These are phyloP conservation scores for Phaeosphaeria sp. DNA, from an alignment of 2,329 filamentous ascomycete species.

Conservation along the genomic window DNA sequence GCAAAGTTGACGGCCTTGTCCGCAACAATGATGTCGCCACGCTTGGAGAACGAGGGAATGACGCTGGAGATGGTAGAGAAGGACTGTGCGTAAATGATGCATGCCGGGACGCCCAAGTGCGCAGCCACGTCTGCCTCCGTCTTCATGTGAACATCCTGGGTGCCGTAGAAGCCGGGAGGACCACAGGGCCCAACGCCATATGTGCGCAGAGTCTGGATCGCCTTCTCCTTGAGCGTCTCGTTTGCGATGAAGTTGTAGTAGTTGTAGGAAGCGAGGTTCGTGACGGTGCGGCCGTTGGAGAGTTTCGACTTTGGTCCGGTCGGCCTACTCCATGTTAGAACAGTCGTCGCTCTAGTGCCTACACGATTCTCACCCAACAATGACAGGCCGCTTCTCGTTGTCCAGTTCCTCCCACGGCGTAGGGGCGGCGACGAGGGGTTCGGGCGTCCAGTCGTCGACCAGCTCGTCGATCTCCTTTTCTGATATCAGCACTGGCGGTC, in stretches of 20 bases:
- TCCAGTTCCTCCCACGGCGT: slow-evolving; percentile 80
- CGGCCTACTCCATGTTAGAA: slow-evolving; percentile 61
- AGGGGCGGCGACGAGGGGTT: slow-evolving; percentile 80
- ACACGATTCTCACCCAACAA: slow-evolving; percentile 72
- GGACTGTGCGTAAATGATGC: slow-evolving; percentile 94
- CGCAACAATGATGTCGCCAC: slow-evolving; percentile 95
- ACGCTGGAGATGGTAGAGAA: slow-evolving; percentile 98
- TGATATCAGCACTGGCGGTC: slow-evolving; percentile 18
- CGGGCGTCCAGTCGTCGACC: slow-evolving; percentile 94
- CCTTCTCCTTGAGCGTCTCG: slow-evolving; percentile 92
- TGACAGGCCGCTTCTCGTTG: slow-evolving; percentile 82
- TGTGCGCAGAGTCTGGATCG: slow-evolving; percentile 88
- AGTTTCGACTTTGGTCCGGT: slow-evolving; percentile 91
- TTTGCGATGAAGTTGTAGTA: slow-evolving; percentile 97
- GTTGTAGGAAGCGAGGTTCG: slow-evolving; percentile 93
- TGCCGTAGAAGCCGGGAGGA: slow-evolving; percentile 97
- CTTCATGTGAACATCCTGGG: slow-evolving; percentile 97
- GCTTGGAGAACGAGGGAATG: slow-evolving; percentile 95
- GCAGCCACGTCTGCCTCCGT: slow-evolving; percentile 92
- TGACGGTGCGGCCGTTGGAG: slow-evolving; percentile 85
- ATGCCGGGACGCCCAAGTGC: slow-evolving; percentile 84
- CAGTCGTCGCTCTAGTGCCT: not conserved
- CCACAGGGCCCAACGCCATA: slow-evolving; percentile 98
- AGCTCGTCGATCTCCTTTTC: slow-evolving; percentile 88
- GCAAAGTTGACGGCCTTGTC: slow-evolving; percentile 93